Base-by-base conservation (phyloP, 1,284 basidiomycete genomes). In the Cryptococcus sp. region DNA sequence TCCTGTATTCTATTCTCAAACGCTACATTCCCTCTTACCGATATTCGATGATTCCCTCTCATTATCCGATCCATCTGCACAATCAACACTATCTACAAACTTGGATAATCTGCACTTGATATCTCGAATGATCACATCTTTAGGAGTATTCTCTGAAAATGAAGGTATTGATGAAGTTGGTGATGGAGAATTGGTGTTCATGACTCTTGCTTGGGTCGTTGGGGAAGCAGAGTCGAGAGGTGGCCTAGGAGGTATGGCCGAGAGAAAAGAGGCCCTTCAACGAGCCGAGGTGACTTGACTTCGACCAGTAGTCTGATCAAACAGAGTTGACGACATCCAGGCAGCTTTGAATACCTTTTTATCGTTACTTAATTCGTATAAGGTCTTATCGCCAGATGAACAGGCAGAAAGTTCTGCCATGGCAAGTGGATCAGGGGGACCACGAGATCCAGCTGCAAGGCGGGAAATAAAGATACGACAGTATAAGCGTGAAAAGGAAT, bases 381-480 rank as follows among this genome's bases (percentile, higher is more conserved):
- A 82, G 32, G 80, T 94, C 49, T 76, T 92, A 3, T 81, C 85
- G 0, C 79, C 82, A 23, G 79, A 81, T 3, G 87, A 90, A 62
- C 81, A 81, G 51, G 78, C 59, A 3, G 64, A 64, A 42, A 63
- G 58, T 42, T 62, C 62, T 5, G 54, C 53, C 3, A 58, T 56
- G 38, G 59, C 65, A 0, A 51, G 70, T 14, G 46, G 51, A 8
- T 41, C 80, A 1, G 79, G 81, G 0, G 68, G 78, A 5, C 76
- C 86, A 23, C 73, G 74, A 32, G 88, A 94, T 74, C 82, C 86
- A 14, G 81, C 83, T 0, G 82, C 81, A 68, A 81, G 87, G 53
- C 79, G 93, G 61, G 90, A 94, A 59, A 73, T 86, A 41, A 97
- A 95, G 79, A 94, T 97, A 61, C 84, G 83, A 58, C 91, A 93